Evolutionary conservation across 1,284 basidiomycete genomes (phyloP).

Genomic region (Sporisorium scitamineum): DNA sequence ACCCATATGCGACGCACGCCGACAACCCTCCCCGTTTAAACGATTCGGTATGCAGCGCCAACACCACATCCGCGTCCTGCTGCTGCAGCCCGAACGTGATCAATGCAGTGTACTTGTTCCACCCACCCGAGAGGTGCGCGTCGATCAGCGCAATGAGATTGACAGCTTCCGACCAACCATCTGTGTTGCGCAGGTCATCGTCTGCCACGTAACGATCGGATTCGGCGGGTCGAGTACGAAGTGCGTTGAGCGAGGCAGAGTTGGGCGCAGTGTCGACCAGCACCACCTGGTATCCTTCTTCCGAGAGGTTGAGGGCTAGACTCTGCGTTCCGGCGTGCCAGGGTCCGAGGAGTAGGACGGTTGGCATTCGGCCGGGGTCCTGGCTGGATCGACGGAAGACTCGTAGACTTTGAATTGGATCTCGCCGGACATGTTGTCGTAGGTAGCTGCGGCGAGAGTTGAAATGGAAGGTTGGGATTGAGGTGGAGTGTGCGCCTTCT

Average conservation of each 20-base stretch:
- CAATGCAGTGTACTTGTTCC: conserved; percentile 33
- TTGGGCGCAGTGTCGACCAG: conserved; percentile 16
- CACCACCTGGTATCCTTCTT: conserved; percentile 43
- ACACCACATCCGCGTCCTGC: conserved; percentile 19
- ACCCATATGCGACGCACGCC: conserved; percentile 19
- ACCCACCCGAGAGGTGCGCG: conserved; percentile 11
- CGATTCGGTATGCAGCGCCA: conserved; percentile 12
- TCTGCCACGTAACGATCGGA: conserved; percentile 8
- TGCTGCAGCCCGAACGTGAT: conserved; percentile 17
- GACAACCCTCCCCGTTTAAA: conserved; percentile 18
- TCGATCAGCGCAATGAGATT: conserved; percentile 23
- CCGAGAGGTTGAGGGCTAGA: conserved; percentile 29
- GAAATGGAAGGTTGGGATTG: neutral
- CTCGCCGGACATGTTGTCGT: conserved; percentile 5
- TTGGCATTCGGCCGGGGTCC: conserved; percentile 31
- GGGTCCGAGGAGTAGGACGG: conserved; percentile 16
- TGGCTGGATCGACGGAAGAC: conserved; percentile 13
- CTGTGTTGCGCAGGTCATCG: conserved; percentile 15
- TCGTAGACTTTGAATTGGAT: conserved; percentile 18
- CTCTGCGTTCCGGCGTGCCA: conserved; percentile 26
- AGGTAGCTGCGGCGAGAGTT: neutral
- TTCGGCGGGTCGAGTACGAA: neutral
- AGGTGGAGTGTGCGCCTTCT: neutral
- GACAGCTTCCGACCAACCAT: conserved; percentile 21
- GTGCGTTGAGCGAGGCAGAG: conserved; percentile 17